These are phyloP conservation scores for Starmera amethionina DNA, from an alignment of 805 yeast genomes.

Conservation along the genomic window DNA sequence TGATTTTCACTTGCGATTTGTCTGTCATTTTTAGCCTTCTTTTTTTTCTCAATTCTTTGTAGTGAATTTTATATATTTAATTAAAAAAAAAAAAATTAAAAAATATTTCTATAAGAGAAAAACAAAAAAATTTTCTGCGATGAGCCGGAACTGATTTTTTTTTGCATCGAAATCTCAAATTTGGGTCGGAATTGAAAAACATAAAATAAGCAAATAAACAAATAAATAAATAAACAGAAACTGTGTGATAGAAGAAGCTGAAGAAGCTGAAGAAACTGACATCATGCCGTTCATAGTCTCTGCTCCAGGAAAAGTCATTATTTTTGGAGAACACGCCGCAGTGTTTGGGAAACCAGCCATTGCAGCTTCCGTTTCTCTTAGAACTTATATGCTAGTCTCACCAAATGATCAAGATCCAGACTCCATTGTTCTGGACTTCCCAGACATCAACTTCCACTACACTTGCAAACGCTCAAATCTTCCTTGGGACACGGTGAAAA, in stretches of 20 bases:
- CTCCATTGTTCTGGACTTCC: conserved; percentile 59
- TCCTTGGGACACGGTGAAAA: conserved; percentile 41
- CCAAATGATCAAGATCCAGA: conserved; percentile 30
- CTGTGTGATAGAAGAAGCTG: too few species aligned
- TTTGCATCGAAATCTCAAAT: neutral
- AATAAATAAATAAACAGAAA: too few species aligned
- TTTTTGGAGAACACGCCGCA: conserved; percentile 96
- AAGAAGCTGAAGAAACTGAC: too few species aligned
- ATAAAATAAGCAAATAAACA: too few species aligned
- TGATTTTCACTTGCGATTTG: conserved; percentile 67
- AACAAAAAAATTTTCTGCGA: neutral
- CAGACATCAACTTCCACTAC: conserved; percentile 64
- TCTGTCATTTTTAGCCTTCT: conserved; percentile 11
- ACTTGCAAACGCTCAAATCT: conserved; percentile 53
- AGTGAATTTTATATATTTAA: too few species aligned
- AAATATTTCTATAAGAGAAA: conserved; percentile 2
- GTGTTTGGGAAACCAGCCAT: conserved; percentile 91
- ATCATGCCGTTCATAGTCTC: conserved; percentile 59
- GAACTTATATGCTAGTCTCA: conserved; percentile 70
- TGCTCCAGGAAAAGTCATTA: conserved; percentile 94
- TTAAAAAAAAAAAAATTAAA: too few species aligned
- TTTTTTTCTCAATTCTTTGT: neutral
- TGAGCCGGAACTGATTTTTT: neutral
- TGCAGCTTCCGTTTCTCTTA: conserved; percentile 84
- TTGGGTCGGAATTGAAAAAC: too few species aligned